Evolutionary conservation across 345 rosid genomes (phyloP), one percentile per base, ranked within the genome.

Genomic region (Brassica rapa): DNA sequence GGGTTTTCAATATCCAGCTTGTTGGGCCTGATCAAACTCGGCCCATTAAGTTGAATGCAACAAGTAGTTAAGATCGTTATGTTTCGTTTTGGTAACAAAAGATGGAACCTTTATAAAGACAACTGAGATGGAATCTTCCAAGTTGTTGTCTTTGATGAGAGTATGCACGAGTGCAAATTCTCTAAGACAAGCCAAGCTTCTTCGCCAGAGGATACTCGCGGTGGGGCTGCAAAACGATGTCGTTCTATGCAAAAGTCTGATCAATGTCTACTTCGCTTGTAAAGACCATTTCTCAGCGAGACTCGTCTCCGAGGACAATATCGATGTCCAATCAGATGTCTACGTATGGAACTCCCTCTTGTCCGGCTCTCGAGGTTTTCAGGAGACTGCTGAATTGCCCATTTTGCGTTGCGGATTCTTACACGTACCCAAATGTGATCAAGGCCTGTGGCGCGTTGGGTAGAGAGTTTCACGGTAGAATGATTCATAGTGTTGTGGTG

Each of bases 361-460:
- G 80, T 86, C 91, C 19, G 83, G 87, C 85, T 83, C 68, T 90
- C 64, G 82, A 82, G 15, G 66, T 88, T 62, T 92, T 87, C 63
- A 62, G 66, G 8, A 84, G 59, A 51, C 72, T 91, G 76, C 21
- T 83, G 76, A 66, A 51, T 61, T 27, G 68, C 79, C 80, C 88
- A 51, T 30, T 35, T 70, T 79, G 86, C 72, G 85, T 83, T 6
- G 84, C 96, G 27, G 88, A 90, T 72, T 68, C 78, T 63, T 92
- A 77, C 70, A 87, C 90, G 9, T 90, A 86, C 84, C 97, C 93
- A 2, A 81, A 86, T 59, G 85, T 88, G 73, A 72, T 88, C 5
- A 89, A 90, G 83, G 86, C 91, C 6, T 92, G 84, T 59, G 91
- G 87, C 72, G 90, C 76, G 27, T 66, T 88, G 72, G 86, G 88